These are phyloP conservation scores for Allium cepa DNA, from an alignment of 106 monocot genomes.

Conservation along the genomic window DNA sequence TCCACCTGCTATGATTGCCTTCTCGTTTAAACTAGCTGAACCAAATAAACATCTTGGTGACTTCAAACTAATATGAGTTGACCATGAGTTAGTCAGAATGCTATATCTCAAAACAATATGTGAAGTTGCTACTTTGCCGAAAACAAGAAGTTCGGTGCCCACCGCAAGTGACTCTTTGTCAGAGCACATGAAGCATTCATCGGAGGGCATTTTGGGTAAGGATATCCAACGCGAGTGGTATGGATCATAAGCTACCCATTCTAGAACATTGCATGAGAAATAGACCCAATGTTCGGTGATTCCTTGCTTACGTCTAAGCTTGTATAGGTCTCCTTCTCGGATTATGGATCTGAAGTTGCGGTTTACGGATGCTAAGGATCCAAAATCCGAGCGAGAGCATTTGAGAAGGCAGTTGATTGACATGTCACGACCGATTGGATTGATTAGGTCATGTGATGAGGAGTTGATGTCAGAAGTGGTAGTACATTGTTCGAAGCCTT, in stretches of 20 bases:
- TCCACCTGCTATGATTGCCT: slow-evolving; percentile 79
- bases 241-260: slow-evolving; percentile 78
- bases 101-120: slow-evolving; percentile 59
- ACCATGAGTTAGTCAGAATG: slow-evolving; percentile 60
- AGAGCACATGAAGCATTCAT: slow-evolving; percentile 69
- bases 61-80: slow-evolving; percentile 53
- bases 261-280: slow-evolving; percentile 68
- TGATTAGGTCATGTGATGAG: slow-evolving; percentile 19
- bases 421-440: slow-evolving; percentile 31
- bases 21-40: slow-evolving; percentile 67
- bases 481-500: not conserved
- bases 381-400: slow-evolving; percentile 54
- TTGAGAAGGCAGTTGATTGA: slow-evolving; percentile 50
- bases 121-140: slow-evolving; percentile 37
- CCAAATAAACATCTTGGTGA: slow-evolving; percentile 74
- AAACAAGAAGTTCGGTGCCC: slow-evolving; percentile 74
- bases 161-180: slow-evolving; percentile 93
- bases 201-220: slow-evolving; percentile 51
- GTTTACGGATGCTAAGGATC: slow-evolving; percentile 42
- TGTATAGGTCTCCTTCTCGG: slow-evolving; percentile 57
- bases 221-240: slow-evolving; percentile 49
- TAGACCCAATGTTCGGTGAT: slow-evolving; percentile 77
- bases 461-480: not conserved
- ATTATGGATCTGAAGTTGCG: slow-evolving; percentile 46
- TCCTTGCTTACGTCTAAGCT: slow-evolving; percentile 28